Evolutionary conservation across 306 rosid species (phyloP), one percentile per base, ranked within the genome.

Genomic region (Corylus heterophylla): DNA sequence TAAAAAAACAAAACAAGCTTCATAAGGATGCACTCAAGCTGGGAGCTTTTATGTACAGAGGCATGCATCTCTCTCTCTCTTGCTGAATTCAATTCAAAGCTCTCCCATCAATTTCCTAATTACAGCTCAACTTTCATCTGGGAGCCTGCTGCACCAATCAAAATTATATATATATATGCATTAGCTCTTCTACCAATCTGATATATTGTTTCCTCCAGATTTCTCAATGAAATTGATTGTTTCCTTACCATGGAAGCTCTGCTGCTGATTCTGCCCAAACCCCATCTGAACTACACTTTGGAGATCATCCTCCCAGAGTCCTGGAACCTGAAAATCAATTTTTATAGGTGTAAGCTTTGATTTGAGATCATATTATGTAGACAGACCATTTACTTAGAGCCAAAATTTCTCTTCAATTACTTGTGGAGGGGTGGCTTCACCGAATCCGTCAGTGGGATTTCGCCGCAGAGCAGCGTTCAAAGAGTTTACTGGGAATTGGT

Each of bases 231-330:
- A 42, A 39, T 39, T 39, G 6, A 47, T 20, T 3, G 17, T 63
- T 29, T 75, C 5, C 54, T 54, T 86, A 89, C 92, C 88, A 71
- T 80, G 78, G 78, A 78, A 25, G 79, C 50, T 82, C 54, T 79
- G 85, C 70, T 72, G 87, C 80, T 84, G 76, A 79, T 82, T 84
- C 71, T 80, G 90, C 59, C 82, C 83, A 82, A 84, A 84, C 16
- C 90, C 87, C 88, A 86, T 89, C 45, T 89, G 92, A 48, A 89
- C 86, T 71, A 89, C 75, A 12, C 87, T 80, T 64, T 86, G 87
- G 52, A 89, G 92, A 52, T 89, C 92, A 76, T 86, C 90, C 77
- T 84, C 92, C 83, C 85, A 89, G 59, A 84, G 37, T 18, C 78
- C 37, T 16, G 92, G 52, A 75, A 74, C 79, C 90, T 86, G 90